These are phyloP conservation scores for Daldinia sp. DNA, from an alignment of 2,329 filamentous ascomycete species.

Conservation along the genomic window DNA sequence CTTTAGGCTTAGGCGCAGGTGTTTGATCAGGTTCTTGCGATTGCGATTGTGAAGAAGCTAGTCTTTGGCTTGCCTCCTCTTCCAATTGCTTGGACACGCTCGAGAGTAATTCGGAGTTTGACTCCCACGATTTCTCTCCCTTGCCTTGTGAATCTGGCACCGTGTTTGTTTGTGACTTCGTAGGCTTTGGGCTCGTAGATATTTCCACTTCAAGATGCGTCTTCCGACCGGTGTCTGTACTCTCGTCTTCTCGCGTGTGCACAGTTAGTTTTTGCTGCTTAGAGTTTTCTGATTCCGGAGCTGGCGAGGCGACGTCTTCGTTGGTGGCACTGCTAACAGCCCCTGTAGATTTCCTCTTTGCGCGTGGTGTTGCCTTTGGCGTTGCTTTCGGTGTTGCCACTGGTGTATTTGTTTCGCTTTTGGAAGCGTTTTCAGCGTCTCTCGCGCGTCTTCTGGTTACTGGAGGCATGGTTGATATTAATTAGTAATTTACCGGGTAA, in stretches of 20 bases:
- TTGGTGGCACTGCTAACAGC: constrained; percentile 12
- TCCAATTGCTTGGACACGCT: constrained; percentile 46
- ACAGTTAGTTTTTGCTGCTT: constrained; percentile 40
- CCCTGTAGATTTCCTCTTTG: constrained; percentile 33
- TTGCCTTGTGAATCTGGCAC: constrained; percentile 41
- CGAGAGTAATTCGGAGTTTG: constrained; percentile 32
- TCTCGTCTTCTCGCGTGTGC: constrained; percentile 35
- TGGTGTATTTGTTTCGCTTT: constrained; percentile 9
- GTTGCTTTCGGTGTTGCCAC: constrained; percentile 31
- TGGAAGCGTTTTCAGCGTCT: constrained; percentile 1
- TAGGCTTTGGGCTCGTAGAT: constrained; percentile 31
- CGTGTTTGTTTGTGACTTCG: constrained; percentile 28
- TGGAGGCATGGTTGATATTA: constrained; percentile 37
- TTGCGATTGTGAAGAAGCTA: constrained; percentile 34
- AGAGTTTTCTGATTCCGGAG: constrained; percentile 21
- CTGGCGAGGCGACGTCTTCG: background rate
- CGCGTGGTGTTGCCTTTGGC: constrained; percentile 28
- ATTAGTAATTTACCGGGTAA: background rate
- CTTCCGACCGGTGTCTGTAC: constrained; percentile 20
- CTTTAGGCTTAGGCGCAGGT: constrained; percentile 39
- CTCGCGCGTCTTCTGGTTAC: constrained; percentile 41
- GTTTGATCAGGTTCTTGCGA: constrained; percentile 31
- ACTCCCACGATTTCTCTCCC: constrained; percentile 3
- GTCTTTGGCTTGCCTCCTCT: constrained; percentile 44
- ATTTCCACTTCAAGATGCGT: constrained; percentile 41